phyloP scores from a whole-genome alignment of 2,329 filamentous ascomycete species.

The Exophiala spinifera region DNA sequence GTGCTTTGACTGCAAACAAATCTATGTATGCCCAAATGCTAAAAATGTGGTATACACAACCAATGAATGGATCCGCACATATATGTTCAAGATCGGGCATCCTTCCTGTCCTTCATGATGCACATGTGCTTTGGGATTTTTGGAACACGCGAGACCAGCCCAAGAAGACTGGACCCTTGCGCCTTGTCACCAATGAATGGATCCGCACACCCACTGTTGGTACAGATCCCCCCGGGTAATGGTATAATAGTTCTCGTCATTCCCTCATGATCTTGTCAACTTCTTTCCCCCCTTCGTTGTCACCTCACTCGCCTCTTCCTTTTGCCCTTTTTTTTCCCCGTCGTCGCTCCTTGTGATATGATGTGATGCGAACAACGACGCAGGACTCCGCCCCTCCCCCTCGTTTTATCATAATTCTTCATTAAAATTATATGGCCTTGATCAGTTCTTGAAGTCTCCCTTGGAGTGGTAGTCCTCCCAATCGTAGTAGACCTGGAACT shows the following conservation, averaged over 20 bases:
- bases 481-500: slow-evolving; percentile 32
- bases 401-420: too few species aligned
- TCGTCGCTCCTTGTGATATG: too few species aligned
- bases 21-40: not conserved
- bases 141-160: too few species aligned
- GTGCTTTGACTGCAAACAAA: slow-evolving; percentile 3
- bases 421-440: not conserved
- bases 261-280: too few species aligned
- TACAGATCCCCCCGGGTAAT: not conserved
- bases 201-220: slow-evolving; percentile 5
- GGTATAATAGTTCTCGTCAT: too few species aligned
- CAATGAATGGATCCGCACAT: not conserved
- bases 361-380: too few species aligned
- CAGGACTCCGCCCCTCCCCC: too few species aligned
- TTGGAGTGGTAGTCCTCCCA: slow-evolving; percentile 30
- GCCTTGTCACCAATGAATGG: slow-evolving; percentile 3
- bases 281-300: not conserved
- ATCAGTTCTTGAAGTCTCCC: slow-evolving; percentile 31
- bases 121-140: too few species aligned
- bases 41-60: not conserved
- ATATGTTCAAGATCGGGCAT: not conserved
- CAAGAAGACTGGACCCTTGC: too few species aligned
- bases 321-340: not conserved
- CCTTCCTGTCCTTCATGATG: too few species aligned
- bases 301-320: not conserved